These are phyloP conservation scores for Vitis hybrid DNA, from an alignment of 177 flowering plant species.

Conservation along the genomic window DNA sequence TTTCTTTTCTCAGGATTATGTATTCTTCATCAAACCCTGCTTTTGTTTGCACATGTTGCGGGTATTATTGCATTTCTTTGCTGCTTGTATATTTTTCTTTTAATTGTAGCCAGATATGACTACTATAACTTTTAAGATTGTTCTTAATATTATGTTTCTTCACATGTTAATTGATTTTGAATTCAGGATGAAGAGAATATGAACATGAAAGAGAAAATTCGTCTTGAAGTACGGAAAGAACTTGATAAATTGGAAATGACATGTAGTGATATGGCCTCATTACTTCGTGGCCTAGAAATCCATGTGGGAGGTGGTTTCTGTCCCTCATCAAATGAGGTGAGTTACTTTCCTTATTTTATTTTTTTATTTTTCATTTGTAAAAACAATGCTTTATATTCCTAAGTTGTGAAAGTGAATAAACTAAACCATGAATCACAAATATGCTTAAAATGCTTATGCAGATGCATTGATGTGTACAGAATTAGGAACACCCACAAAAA, in stretches of 20 bases:
- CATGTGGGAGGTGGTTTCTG: constrained; percentile 42
- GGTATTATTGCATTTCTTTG: not conserved
- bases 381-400: too few species aligned
- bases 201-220: constrained; percentile 72
- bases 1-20: not conserved
- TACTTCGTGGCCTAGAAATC: constrained; percentile 76
- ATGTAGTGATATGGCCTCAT: constrained; percentile 68
- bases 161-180: constrained; percentile 3
- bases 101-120: not conserved
- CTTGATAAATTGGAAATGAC: constrained; percentile 54
- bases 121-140: not conserved
- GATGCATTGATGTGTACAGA: too few species aligned
- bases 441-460: too few species aligned
- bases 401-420: too few species aligned
- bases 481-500: too few species aligned
- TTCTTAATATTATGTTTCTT: not conserved
- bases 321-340: constrained; percentile 55
- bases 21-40: not conserved
- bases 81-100: not conserved
- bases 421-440: too few species aligned
- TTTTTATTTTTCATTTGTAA: not conserved
- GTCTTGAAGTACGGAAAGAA: constrained; percentile 58
- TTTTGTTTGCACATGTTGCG: not conserved
- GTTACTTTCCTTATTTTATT: not conserved
- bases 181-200: constrained; percentile 70